Evolutionary conservation across 78 protist genomes (phyloP), one percentile per base, ranked within the genome.

Genomic region (Paratrimastix pyriformis): DNA sequence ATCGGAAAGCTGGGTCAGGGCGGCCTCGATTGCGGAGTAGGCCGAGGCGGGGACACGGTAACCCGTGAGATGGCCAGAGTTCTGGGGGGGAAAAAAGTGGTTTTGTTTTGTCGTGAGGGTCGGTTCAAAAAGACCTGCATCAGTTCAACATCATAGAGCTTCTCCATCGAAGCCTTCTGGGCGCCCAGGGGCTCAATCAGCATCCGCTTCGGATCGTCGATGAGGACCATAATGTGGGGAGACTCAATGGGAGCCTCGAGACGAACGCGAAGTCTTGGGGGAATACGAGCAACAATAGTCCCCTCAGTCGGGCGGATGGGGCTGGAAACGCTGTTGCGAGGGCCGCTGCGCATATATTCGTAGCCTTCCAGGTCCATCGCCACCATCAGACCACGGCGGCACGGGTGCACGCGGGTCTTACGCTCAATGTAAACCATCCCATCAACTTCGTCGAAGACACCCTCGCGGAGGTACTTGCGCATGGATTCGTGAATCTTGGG

Each of bases 191-290:
- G 50, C 7, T 11, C 39, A 37, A 66, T 37, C 6, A 66, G 6
- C 24, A 6, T 37, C 24, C 46, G 18, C 30, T 11, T 38, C 18
- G 72, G 72, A 11, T 66, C 72, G 9, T 66, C 72, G 30, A 66
- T 42, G 30, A 66, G 46, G 55, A 66, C 72, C 35, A 66, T 30
- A 37, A 66, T 66, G 46, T 66, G 72, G n/a, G 72, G 72, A 6
- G 46, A 37, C 39, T 66, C 72, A 66, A 66, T 11, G 11, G 39
- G 46, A 9, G 72, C 72, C 21, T 66, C 39, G 15, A 9, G 5
- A 11, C 72, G 39, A 9, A 66, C 46, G 18, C 46, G n/a, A 30
- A 66, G 50, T 8, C 72, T 30, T 35, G 68, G 68, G 13, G 68
- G 68, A 62, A 62, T 62, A 29, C 68, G 29, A 6, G 5, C 72